A percentile compares a stretch with the other conserved stretches of the same genome.
These are phyloP conservation scores for Podospora comata DNA, from an alignment of 495 filamentous ascomycete genomes.

Conservation along the genomic window DNA sequence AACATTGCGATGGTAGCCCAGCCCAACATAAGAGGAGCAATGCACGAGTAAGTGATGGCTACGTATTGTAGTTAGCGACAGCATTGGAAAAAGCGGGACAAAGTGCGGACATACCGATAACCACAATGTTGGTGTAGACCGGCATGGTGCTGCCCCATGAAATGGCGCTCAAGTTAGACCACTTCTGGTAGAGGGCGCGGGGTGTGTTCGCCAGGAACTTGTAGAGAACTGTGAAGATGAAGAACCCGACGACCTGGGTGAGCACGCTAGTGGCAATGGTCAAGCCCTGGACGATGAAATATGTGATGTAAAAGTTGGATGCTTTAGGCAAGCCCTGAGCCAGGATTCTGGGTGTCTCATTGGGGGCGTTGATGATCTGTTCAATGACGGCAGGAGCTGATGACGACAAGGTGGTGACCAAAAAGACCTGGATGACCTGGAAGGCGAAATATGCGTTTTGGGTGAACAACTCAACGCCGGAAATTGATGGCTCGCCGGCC, in stretches of 20 bases:
- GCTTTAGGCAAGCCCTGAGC: constrained; percentile 72
- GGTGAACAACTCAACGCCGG: constrained; percentile 77
- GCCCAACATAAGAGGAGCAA: constrained; percentile 84
- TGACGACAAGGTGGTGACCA: constrained; percentile 77
- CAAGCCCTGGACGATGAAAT: constrained; percentile 90
- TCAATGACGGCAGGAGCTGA: constrained; percentile 64
- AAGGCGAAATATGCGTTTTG: constrained; percentile 95
- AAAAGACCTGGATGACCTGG: constrained; percentile 92
- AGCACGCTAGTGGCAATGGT: constrained; percentile 74
- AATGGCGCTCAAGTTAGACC: constrained; percentile 58
- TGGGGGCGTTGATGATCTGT: constrained; percentile 64
- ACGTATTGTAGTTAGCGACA: constrained; percentile 3
- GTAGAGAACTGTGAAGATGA: constrained; percentile 75
- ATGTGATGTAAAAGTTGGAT: constrained; percentile 93
- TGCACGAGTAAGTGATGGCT: constrained; percentile 84
- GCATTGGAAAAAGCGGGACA: not conserved
- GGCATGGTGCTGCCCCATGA: constrained; percentile 91
- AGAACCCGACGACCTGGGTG: constrained; percentile 72
- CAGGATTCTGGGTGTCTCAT: constrained; percentile 58
- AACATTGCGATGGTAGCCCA: constrained; percentile 81
- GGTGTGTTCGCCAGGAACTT: constrained; percentile 57
- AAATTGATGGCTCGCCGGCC: constrained; percentile 71
- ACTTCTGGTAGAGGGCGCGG: constrained; percentile 57
- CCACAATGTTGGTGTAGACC: constrained; percentile 75
- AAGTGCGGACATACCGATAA: constrained; percentile 60